Percentiles rank a stretch among this genome's conserved stretches.
Conservation (phyloP, 345 rosid species). For the Euphorbia lathyris region DNA sequence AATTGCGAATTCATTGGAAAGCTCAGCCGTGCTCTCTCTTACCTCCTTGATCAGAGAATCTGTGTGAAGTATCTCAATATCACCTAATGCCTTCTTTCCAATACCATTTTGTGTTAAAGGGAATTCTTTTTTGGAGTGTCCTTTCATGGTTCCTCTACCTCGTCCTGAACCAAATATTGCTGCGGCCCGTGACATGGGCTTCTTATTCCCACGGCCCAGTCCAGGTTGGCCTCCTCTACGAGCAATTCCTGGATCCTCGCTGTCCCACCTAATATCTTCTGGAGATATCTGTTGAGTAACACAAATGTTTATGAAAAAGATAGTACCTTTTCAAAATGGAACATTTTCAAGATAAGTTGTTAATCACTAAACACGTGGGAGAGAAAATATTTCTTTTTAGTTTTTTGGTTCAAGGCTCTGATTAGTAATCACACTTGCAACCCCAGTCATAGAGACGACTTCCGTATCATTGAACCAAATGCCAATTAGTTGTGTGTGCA, state of each 20-base stretch:
- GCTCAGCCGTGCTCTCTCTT: constrained; percentile 9
- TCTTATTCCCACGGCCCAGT: constrained; percentile 69
- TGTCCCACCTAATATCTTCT: constrained; percentile 90
- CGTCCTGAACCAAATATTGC: constrained; percentile 56
- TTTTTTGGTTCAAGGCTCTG: too few relatives aligned
- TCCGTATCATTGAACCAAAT: too few relatives aligned
- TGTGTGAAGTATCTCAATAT: constrained; percentile 87
- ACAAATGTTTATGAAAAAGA: background rate
- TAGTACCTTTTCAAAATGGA: background rate
- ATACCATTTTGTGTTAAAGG: constrained; percentile 64
- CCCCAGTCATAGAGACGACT: too few relatives aligned
- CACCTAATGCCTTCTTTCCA: constrained; percentile 74
- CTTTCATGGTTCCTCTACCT: constrained; percentile 67
- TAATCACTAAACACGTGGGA: background rate
- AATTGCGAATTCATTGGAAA: background rate
- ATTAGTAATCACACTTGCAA: too few relatives aligned
- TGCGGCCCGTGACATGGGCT: constrained; percentile 67
- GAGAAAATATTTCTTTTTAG: too few relatives aligned
- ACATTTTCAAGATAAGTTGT: background rate
- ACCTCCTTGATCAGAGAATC: constrained; percentile 90
- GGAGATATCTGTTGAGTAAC: constrained; percentile 59
- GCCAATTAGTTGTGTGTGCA: too few relatives aligned
- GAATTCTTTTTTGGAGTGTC: constrained; percentile 47
- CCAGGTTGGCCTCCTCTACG: constrained; percentile 79
- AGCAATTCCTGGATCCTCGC: constrained; percentile 61